A percentile compares a stretch with the other conserved stretches of the same genome.
Conservation (phyloP, 768 basidiomycete genomes). For the Lepiota venenata region DNA sequence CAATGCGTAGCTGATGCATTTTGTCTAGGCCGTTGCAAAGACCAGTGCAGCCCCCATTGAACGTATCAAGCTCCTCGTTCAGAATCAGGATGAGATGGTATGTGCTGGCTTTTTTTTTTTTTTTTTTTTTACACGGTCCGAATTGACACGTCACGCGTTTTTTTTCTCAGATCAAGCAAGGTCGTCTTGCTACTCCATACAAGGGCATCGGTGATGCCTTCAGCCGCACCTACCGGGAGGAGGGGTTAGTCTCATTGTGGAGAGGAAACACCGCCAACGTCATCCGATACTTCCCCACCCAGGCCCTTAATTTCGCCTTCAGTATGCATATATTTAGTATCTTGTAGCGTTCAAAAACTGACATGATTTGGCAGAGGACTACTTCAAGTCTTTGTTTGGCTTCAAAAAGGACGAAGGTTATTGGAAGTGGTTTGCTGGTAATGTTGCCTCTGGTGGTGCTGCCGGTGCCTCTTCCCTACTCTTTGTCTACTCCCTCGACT, state of each 20-base stretch:
- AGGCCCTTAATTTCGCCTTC: conserved; percentile 99
- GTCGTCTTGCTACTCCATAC: conserved; percentile 94
- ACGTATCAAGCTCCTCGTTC: conserved; percentile 97
- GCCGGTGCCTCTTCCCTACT: conserved; percentile 98
- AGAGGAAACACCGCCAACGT: conserved; percentile 99
- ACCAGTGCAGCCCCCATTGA: conserved; percentile 99
- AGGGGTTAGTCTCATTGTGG: conserved; percentile 96
- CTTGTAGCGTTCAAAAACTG: not conserved
- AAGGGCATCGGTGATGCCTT: conserved; percentile 96
- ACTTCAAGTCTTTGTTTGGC: conserved; percentile 98
- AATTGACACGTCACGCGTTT: conserved; percentile 31
- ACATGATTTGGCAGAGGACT: conserved; percentile 65
- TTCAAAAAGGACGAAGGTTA: conserved; percentile 99
- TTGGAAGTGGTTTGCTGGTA: conserved; percentile 98
- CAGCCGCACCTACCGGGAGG: conserved; percentile 86
- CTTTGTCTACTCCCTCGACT: conserved; percentile 99
- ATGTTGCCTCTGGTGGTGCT: conserved; percentile 97
- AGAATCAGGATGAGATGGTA: conserved; percentile 99
- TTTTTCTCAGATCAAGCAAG: conserved; percentile 87
- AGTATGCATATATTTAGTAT: conserved; percentile 53
- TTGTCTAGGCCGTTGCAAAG: conserved; percentile 89
- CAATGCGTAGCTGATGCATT: conserved; percentile 15
- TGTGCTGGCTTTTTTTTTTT: conserved; percentile 15
- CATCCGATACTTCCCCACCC: conserved; percentile 99
- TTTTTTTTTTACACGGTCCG: not conserved